Evolutionary conservation across 257 asterid genomes (phyloP).

Genomic region (Ocimum tenuiflorum): DNA sequence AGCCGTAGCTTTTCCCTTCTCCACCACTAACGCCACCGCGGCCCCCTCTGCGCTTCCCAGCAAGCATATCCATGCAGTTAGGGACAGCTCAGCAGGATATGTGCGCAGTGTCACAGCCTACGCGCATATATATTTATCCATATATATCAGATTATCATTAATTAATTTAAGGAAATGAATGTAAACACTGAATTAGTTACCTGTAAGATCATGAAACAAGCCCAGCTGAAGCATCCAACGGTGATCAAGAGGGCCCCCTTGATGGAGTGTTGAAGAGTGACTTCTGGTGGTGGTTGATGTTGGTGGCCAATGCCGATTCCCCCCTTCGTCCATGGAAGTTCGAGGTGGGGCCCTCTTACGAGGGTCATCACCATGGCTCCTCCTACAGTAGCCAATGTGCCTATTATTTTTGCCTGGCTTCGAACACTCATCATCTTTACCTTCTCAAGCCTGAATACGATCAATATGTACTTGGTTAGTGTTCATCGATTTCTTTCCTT

Average conservation of each 20-base stretch:
- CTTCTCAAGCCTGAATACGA: conserved; percentile 74
- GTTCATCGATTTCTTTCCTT: too few species aligned
- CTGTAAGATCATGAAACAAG: conserved; percentile 83
- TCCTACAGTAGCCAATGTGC: conserved; percentile 72
- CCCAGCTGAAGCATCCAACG: conserved; percentile 83
- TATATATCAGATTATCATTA: too few species aligned
- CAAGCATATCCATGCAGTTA: conserved; percentile 88
- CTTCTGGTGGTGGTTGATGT: conserved; percentile 29
- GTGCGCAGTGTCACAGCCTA: conserved; percentile 67
- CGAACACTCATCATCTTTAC: conserved; percentile 61
- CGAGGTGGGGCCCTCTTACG: conserved; percentile 56
- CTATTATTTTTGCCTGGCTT: conserved; percentile 87
- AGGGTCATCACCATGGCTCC: conserved; percentile 99
- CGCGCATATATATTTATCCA: too few species aligned
- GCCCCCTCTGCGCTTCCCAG: conserved; percentile 72
- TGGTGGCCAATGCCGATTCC: neutral
- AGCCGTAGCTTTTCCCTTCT: conserved; percentile 57
- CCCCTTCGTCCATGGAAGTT: conserved; percentile 62
- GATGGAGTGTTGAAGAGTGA: conserved; percentile 51
- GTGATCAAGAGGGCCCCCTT: conserved; percentile 85
- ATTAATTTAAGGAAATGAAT: too few species aligned
- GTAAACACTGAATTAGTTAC: too few species aligned
- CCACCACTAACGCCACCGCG: conserved; percentile 57
- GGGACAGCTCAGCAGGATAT: conserved; percentile 73
- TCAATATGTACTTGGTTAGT: too few species aligned